These are phyloP conservation scores for Vigna hirtella DNA, from an alignment of 306 rosid genomes.

Conservation along the genomic window DNA sequence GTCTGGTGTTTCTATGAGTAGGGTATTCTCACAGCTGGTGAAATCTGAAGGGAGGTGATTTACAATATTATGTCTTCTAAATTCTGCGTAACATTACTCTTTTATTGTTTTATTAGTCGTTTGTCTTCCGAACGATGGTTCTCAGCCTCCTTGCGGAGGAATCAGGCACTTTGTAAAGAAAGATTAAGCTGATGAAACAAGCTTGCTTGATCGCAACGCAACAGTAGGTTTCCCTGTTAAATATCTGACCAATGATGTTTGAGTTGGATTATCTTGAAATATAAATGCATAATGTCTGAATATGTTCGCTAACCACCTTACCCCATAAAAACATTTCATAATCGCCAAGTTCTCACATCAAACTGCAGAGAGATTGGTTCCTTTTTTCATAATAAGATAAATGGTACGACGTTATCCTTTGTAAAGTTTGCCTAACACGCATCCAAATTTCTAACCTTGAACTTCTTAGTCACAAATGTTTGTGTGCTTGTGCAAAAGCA, in stretches of 20 bases:
- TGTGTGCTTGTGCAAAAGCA: neutral
- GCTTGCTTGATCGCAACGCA: constrained; percentile 28
- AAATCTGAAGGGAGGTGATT: constrained; percentile 93
- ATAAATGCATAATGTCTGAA: neutral
- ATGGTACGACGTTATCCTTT: constrained; percentile 38
- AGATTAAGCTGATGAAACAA: constrained; percentile 23
- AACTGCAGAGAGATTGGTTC: neutral
- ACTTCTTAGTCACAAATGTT: neutral
- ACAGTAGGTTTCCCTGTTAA: constrained; percentile 8
- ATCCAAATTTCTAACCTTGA: neutral
- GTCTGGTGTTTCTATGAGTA: constrained; percentile 96
- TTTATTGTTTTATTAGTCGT: constrained; percentile 25
- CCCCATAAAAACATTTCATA: neutral
- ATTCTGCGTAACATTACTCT: constrained; percentile 27
- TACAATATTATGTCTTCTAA: constrained; percentile 13
- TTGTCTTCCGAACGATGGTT: constrained; percentile 30
- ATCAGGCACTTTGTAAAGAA: constrained; percentile 38
- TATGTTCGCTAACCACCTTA: neutral
- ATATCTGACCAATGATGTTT: constrained; percentile 16
- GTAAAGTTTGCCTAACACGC: neutral
- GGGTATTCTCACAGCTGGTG: constrained; percentile 93
- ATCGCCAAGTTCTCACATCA: constrained; percentile 29
- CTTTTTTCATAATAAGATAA: constrained; percentile 14
- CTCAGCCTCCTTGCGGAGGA: constrained; percentile 35
- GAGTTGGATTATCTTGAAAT: constrained; percentile 13